Conservation (phyloP, 768 basidiomycete species). For the Ramaria sp. region DNA sequence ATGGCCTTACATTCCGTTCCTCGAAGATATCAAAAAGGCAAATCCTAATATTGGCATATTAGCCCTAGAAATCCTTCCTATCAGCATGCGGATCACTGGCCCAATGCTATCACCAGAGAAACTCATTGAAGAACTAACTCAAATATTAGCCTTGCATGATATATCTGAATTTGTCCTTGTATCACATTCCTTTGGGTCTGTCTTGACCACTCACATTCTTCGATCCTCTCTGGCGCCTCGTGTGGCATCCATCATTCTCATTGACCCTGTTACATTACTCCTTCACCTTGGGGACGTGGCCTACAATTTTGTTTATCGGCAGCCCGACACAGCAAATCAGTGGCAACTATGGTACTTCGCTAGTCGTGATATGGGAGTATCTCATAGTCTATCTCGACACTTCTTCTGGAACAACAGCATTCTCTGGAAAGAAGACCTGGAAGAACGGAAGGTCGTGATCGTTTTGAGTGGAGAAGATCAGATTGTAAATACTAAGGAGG, state of each 20-base stretch:
- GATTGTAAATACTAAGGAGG: slow-evolving; percentile 29
- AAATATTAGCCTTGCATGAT: slow-evolving; percentile 34
- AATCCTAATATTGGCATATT: slow-evolving; percentile 48
- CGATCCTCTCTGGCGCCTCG: slow-evolving; percentile 24
- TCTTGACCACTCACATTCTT: slow-evolving; percentile 43
- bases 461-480: slow-evolving; percentile 31
- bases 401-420: slow-evolving; percentile 61
- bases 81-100: slow-evolving; percentile 49
- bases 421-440: slow-evolving; percentile 49
- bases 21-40: slow-evolving; percentile 31
- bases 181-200: slow-evolving; percentile 56
- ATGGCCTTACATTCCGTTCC: slow-evolving; percentile 42
- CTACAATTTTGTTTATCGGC: slow-evolving; percentile 56
- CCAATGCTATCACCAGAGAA: slow-evolving; percentile 33
- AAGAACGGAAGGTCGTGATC: slow-evolving; percentile 21
- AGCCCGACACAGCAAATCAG: slow-evolving; percentile 40
- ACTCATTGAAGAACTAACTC: slow-evolving; percentile 32
- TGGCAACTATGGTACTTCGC: slow-evolving; percentile 65
- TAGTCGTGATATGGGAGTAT: slow-evolving; percentile 51
- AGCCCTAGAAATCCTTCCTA: slow-evolving; percentile 47
- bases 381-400: slow-evolving; percentile 44
- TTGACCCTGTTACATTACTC: slow-evolving; percentile 59
- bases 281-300: slow-evolving; percentile 47
- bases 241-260: slow-evolving; percentile 36
- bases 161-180: slow-evolving; percentile 33